phyloP scores from a whole-genome alignment of 345 rosid genomes.

The Lumnitzera littorea region DNA sequence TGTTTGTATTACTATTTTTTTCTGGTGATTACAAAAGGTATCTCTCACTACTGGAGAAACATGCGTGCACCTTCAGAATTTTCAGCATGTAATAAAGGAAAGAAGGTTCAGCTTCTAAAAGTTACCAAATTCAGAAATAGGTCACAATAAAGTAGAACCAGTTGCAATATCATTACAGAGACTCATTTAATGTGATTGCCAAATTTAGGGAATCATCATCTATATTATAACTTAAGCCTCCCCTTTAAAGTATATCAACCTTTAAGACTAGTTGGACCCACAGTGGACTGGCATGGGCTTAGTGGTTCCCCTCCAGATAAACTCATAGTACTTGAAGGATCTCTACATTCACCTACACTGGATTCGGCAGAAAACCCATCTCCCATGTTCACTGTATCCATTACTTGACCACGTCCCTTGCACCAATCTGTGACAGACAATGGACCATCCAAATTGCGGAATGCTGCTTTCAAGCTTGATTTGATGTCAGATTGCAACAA shows the following conservation, averaged over 20 bases:
- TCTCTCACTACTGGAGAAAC: too few species aligned
- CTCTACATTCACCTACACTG: conserved; percentile 60
- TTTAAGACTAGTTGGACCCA: conserved; percentile 48
- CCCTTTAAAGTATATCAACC: conserved; percentile 22
- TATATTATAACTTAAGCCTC: background rate
- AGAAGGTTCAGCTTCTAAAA: too few species aligned
- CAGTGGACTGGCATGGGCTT: conserved; percentile 49
- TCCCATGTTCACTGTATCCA: conserved; percentile 42
- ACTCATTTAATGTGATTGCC: too few species aligned
- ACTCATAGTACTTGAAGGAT: conserved; percentile 38
- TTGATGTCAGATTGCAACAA: conserved; percentile 87
- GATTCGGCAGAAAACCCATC: conserved; percentile 86
- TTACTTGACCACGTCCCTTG: conserved; percentile 68
- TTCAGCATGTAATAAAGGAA: too few species aligned
- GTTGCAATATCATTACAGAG: too few species aligned
- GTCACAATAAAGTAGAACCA: too few species aligned
- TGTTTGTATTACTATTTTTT: background rate
- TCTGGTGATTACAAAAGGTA: too few species aligned
- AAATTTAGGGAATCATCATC: too few species aligned
- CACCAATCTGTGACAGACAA: conserved; percentile 90
- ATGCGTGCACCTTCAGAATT: too few species aligned
- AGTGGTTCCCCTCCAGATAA: conserved; percentile 47
- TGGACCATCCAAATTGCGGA: conserved; percentile 81
- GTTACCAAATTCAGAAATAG: too few species aligned
- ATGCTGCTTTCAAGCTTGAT: conserved; percentile 83